Conservation (phyloP, 2,329 filamentous ascomycete species). For the Penicillium thymicola region DNA sequence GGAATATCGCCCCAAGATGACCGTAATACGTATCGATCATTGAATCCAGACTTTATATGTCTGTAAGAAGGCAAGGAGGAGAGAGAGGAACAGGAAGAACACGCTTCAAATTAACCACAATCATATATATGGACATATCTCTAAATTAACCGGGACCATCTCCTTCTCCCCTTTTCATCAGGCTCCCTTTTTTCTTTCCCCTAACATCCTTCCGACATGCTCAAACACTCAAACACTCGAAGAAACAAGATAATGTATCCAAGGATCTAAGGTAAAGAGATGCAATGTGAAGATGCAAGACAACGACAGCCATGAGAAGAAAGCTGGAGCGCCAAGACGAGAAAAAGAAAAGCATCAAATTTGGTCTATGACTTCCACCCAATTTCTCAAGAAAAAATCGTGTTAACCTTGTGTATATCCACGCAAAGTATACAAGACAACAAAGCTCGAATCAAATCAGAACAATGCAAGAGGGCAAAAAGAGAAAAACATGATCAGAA, state of each 20-base stretch:
- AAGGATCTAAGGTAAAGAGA: background rate
- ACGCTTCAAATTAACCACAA: slow-evolving; percentile 6
- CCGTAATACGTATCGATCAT: no score
- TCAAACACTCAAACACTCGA: background rate
- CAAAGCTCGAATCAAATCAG: background rate
- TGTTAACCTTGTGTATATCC: background rate
- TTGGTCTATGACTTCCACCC: background rate
- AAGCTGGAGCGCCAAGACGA: background rate
- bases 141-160: background rate
- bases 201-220: background rate
- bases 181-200: background rate
- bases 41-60: no score
- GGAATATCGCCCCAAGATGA: background rate
- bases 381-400: background rate
- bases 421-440: background rate
- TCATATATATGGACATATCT: slow-evolving; percentile 7
- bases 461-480: background rate
- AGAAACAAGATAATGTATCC: background rate
- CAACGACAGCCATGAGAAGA: background rate
- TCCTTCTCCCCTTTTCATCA: slow-evolving; percentile 3
- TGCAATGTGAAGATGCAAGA: background rate
- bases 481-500: background rate
- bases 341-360: background rate
- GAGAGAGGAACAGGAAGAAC: background rate
- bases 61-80: background rate